Evolutionary conservation across 179 eudicot genomes (phyloP).

Genomic region (Drosera spatulata): DNA sequence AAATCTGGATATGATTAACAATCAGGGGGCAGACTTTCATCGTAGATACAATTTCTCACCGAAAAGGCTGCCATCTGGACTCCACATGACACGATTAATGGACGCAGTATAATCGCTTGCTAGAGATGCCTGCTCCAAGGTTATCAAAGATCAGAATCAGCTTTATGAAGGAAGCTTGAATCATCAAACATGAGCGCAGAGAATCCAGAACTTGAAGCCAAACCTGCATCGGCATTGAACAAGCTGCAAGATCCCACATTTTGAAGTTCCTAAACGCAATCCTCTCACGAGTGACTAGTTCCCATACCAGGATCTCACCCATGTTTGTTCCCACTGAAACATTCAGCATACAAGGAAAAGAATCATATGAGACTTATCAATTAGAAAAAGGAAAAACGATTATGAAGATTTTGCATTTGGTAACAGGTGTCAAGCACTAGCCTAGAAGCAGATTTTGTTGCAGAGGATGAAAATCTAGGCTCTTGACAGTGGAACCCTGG

Average conservation of each 20-base stretch:
- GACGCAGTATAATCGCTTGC: slow-evolving; percentile 51
- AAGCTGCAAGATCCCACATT: slow-evolving; percentile 55
- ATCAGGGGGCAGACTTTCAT: not conserved
- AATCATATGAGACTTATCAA: not conserved
- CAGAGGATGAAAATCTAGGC: slow-evolving; percentile 85
- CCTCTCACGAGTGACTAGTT: slow-evolving; percentile 48
- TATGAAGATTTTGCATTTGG: not conserved
- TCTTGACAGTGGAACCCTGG: slow-evolving; percentile 71
- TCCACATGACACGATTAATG: slow-evolving; percentile 74
- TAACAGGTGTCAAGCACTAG: slow-evolving; percentile 15
- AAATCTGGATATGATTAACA: not conserved
- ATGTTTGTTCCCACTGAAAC: slow-evolving; percentile 71
- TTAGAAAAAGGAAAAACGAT: not conserved
- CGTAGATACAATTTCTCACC: slow-evolving; percentile 29
- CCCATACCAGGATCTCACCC: slow-evolving; percentile 79
- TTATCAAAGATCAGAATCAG: not conserved
- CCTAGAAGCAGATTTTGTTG: slow-evolving; percentile 74
- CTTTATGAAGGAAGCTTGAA: not conserved
- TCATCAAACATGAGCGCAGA: not conserved
- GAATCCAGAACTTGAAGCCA: not conserved
- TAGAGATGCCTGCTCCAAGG: slow-evolving; percentile 37
- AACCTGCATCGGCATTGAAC: slow-evolving; percentile 61
- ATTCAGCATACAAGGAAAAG: not conserved
- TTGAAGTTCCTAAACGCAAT: slow-evolving; percentile 44
- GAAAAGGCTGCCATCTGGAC: slow-evolving; percentile 69